Base-by-base conservation (phyloP, 441 rosid genomes). In the Erodium texanum region DNA sequence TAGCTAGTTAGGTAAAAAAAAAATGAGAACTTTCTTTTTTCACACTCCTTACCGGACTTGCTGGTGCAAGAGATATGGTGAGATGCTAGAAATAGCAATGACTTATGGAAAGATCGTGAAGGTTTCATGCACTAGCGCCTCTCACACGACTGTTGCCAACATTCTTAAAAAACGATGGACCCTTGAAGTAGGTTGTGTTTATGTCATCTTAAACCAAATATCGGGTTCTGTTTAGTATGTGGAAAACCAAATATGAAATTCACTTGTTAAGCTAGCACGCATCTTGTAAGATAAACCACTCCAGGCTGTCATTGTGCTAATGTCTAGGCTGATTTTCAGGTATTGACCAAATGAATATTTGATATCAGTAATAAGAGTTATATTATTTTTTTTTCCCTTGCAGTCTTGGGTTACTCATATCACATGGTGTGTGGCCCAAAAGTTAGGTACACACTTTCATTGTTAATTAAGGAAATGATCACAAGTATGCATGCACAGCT, bases 401-500 rank as follows among this genome's bases (percentile, higher is more conserved):
- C 18, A 7, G 11, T 54, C 61, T 18, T 54, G 61, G 61, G 61
- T 19, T 54, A 54, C 61, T 54, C 61, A 19, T 24, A 54, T 54
- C 61, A 54, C 61, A 54, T 54, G 61, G 61, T 18, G 23, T 19
- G 61, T 54, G 61, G 61, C 7, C 61, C 61, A 54, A 16, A 19
- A 54, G 24, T 54, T 54, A 54, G 61, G 61, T 54, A 19, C 22
- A 54, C 9, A 18, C 23, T 54, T 54, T 54, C 61, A 54, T 18
- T 54, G 61, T 19, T 54, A 54, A 54, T 54, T 54, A 54, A 54
- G n/a, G 9, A 54, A 54, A 54, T 54, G 61, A 54, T 54, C n/a
- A 54, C 61, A 54, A 19, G 61, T 19, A 54, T 54, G 61, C 61
- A 54, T 54, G 61, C 61, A 54, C 19, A 54, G 61, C 61, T 54